Base-by-base conservation (phyloP, 345 rosid species). In the Pseudoturritis turrita region DNA sequence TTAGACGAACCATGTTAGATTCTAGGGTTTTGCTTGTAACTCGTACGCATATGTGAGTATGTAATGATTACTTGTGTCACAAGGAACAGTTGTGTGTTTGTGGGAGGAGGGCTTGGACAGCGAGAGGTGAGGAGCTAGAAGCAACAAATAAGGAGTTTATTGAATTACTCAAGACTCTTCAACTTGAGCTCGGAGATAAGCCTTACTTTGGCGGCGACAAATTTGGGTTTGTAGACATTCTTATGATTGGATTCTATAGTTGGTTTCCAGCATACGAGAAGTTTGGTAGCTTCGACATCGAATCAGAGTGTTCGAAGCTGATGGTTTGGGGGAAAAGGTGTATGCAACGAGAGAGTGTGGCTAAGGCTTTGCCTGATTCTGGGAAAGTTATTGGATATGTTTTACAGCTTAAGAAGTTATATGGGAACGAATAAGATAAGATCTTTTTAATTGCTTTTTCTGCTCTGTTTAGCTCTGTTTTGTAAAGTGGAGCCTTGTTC, bases 301-400 rank as follows among this genome's bases (percentile, higher is more conserved):
- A 62, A 41, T 17, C 68, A 62, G 68, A 62, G 39, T 62, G 68
- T 47, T 23, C 68, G 3, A 62, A 62, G 21, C 39, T 62, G 21
- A 13, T 62, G 12, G 39, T 3, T 23, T 62, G 68, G 68, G 68
- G 18, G 0, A 62, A 62, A 25, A 41, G 33, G 23, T 62, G 68
- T 31, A 1, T 62, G 52, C 11, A 62, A 22, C 44, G 51, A 4
- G 68, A 62, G 22, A 62, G 53, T 41, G 68, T 62, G 19, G 49
- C 22, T 14, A 62, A 62, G 25, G 45, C 68, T 35, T 31, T 62
- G 18, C 68, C 68, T 41, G 68, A 62, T 1, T 4, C 19, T 26
- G 35, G 44, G 5, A 62, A 23, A n/a, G 21, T 62, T 15, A n/a
- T 13, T 47, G 68, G 37, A 44, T 41, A 23, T n/a, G 14, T 26